These are phyloP conservation scores for Phytophthora parvispora DNA, from an alignment of 352 stramenopile genomes.

Conservation along the genomic window DNA sequence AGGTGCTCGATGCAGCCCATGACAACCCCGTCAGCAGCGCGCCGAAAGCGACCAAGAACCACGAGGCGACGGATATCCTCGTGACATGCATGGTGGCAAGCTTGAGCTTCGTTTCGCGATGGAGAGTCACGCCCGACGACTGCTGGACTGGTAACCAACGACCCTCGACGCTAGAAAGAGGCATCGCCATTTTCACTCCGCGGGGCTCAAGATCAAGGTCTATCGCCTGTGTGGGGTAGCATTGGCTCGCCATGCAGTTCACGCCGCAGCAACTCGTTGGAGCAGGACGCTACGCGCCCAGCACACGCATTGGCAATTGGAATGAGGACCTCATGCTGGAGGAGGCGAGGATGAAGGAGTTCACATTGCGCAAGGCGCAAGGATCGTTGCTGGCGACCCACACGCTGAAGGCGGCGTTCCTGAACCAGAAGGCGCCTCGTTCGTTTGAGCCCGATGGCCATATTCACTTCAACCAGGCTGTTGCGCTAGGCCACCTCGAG, in stretches of 20 bases:
- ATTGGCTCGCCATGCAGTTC: conserved; percentile 76
- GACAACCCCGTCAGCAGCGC: not conserved
- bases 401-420: conserved; percentile 82
- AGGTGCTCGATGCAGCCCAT: conserved; percentile 17
- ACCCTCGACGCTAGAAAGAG: not conserved
- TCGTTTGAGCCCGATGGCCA: conserved; percentile 48
- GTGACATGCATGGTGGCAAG: conserved; percentile 15
- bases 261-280: conserved; percentile 92
- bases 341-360: conserved; percentile 88
- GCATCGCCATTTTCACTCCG: not conserved
- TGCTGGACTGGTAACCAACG: conserved; percentile 38
- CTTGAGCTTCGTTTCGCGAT: conserved; percentile 18
- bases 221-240: no score
- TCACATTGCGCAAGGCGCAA: conserved; percentile 82
- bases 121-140: conserved; percentile 24
- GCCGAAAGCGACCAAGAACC: conserved; percentile 7
- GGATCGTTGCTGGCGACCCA: conserved; percentile 84
- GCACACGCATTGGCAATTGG: conserved; percentile 91
- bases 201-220: not conserved
- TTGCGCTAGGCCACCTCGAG: conserved; percentile 65
- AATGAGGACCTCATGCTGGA: conserved; percentile 93
- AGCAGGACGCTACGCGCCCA: conserved; percentile 80
- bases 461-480: conserved; percentile 67
- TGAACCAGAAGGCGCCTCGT: conserved; percentile 73
- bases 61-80: conserved; percentile 23